Conservation (phyloP, 441 rosid genomes). For the Adansonia madagascariensis region DNA sequence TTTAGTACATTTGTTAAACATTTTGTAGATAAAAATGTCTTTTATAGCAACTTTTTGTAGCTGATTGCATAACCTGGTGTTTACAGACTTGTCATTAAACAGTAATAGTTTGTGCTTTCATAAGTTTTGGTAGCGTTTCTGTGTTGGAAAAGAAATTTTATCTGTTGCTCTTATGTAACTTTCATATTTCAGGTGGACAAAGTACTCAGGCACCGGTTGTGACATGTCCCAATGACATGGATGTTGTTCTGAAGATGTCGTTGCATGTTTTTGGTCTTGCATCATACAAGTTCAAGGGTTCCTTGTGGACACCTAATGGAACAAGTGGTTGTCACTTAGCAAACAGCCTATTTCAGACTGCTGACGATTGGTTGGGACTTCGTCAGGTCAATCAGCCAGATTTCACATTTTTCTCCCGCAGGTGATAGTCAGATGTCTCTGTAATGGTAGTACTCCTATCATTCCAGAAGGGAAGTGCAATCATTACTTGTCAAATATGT, state of each 20-base stretch:
- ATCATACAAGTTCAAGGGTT: constrained; percentile 69
- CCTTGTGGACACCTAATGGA: constrained; percentile 60
- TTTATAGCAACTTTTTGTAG: not conserved
- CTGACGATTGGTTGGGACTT: constrained; percentile 55
- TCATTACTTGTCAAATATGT: not conserved
- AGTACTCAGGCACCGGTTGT: constrained; percentile 31
- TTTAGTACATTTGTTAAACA: not conserved
- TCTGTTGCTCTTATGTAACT: constrained; percentile 9
- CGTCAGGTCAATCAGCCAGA: constrained; percentile 73
- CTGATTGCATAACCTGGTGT: not conserved
- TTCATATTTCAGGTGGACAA: constrained; percentile 43
- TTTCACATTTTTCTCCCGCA: constrained; percentile 65
- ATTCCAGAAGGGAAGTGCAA: constrained; percentile 26
- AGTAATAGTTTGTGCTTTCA: not conserved
- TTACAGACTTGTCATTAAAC: not conserved
- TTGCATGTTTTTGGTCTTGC: constrained; percentile 75
- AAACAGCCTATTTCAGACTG: constrained; percentile 53
- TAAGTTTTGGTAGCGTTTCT: not conserved
- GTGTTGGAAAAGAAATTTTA: not conserved
- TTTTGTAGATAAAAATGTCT: not conserved
- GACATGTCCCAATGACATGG: constrained; percentile 39
- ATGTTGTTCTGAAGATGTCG: constrained; percentile 46
- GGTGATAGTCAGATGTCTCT: constrained; percentile 32
- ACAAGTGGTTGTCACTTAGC: constrained; percentile 47
- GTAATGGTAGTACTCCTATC: constrained; percentile 26